Evolutionary conservation across 2,329 filamentous ascomycete species (phyloP), one percentile per base, ranked within the genome.

Genomic region (Pseudonectria foliicola): DNA sequence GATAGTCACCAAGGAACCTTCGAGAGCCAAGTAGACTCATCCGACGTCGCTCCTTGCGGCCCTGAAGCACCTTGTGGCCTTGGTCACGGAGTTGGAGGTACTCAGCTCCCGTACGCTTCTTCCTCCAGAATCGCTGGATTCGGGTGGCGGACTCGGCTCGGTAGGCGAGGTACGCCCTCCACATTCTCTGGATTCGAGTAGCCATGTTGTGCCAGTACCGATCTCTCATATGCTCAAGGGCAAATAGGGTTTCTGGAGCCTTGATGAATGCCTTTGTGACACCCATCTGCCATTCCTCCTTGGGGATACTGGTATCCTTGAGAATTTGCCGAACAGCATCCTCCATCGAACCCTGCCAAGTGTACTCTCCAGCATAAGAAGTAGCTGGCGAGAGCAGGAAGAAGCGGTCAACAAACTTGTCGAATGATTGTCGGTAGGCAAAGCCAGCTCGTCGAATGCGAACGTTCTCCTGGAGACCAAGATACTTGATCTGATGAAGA

Each of bases 131-230:
- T 27, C 87, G 77, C 59, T 96, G 92, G 46, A 98, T 96, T 24
- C 92, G 79, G 11, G 83, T 95, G 6, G 92, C 92, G 39, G 86
- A 92, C 62, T 98, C 92, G 16, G 80, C 83, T 29, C 92, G 79
- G 62, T 96, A 96, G 5, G 90, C 81, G 27, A 96, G 73, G 55
- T 95, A 96, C 34, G 93, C 94, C 52, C 92, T 78, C 92, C 92
- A 98, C 55, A 94, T 92, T 49, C 92, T 78, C 65, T 98, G 92
- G 40, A 98, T 96, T 39, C 92, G 80, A 40, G 90, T 94, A 4
- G 92, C 92, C 92, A 98, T 96, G 64, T 96, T 98, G 63, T 96
- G 90, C 90, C 90, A 96, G 63, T 96, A 98, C 37, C 86, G 75
- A 58, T 98, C 92, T 56, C 92, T 79, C 90, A 98, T 96, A 38